Base-by-base conservation (phyloP, 2,329 filamentous ascomycete species). In the Calonectria honghensis region DNA sequence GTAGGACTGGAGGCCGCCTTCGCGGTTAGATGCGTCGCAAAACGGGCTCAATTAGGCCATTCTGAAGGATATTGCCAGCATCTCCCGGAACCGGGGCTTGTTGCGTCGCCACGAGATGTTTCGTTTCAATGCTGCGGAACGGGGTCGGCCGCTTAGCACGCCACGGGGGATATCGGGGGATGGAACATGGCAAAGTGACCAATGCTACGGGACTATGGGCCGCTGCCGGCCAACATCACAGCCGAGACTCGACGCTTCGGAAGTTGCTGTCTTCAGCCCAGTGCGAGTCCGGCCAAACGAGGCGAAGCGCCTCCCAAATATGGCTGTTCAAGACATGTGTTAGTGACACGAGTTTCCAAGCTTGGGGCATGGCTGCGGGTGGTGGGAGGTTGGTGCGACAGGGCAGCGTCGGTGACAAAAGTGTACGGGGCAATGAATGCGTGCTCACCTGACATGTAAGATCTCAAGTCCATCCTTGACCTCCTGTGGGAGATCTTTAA, bases 291-390 rank as follows among this genome's bases (percentile, higher is more conserved):
- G 97, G 97, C 97, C 97, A 99, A 77, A 99, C 94, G 77, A 94
- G 89, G 73, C 94, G 92, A 83, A 99, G 93, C 32, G 96, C 96
- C 86, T 98, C 96, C 95, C 96, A 98, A 75, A 98, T 96, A 84
- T 98, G 94, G 76, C 95, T 95, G 78, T 79, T 73, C 75, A 77
- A 76, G 78, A 79, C 70, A 81, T 76, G 72, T 76, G 78, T 85
- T 74, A 85, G 82, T 83, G 59, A 81, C 76, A 82, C 78, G 51
- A 66, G 61, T 57, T 72, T 69, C 57, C 68, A 72, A 72, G 59
- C 59, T 75, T 73, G 75, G 77, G 77, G 54, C 35, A 80, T 77
- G 75, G 73, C 68, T 77, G 51, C 71, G 50, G 68, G 68, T 37
- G 70, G 73, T 63, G 72, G 63, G 70, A 64, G 76, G 75, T 76